These are phyloP conservation scores for Noccaea caerulescens DNA, from an alignment of 345 rosid genomes.

Conservation along the genomic window DNA sequence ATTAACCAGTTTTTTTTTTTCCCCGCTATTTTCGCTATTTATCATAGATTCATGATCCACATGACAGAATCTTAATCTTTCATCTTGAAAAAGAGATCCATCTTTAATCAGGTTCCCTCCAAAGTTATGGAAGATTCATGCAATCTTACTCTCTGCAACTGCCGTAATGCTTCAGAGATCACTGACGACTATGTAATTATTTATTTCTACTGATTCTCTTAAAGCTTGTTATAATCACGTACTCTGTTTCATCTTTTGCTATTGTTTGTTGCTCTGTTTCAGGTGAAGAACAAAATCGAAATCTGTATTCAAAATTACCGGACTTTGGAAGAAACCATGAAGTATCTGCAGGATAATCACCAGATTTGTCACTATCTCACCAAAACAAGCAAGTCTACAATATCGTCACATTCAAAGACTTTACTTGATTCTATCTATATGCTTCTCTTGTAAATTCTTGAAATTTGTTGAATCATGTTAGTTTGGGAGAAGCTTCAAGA, in stretches of 20 bases:
- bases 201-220: conserved; percentile 5
- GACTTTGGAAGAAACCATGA: conserved; percentile 10
- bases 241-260: neutral
- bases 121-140: conserved; percentile 10
- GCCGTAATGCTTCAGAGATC: neutral
- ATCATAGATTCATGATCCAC: neutral
- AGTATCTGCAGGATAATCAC: neutral
- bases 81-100: neutral
- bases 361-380: neutral
- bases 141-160: neutral
- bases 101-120: neutral
- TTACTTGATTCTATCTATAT: neutral
- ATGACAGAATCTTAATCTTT: neutral
- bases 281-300: conserved; percentile 16
- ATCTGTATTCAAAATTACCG: conserved; percentile 4
- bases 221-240: neutral
- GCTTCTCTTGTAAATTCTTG: neutral
- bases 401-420: neutral
- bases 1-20: neutral
- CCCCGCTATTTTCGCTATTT: neutral
- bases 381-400: neutral
- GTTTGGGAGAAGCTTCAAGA: conserved; percentile 35
- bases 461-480: conserved; percentile 1
- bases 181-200: neutral
- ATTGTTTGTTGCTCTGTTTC: conserved; percentile 1